These are phyloP conservation scores for Tuber aestivum DNA, from an alignment of 495 filamentous ascomycete genomes.

Conservation along the genomic window DNA sequence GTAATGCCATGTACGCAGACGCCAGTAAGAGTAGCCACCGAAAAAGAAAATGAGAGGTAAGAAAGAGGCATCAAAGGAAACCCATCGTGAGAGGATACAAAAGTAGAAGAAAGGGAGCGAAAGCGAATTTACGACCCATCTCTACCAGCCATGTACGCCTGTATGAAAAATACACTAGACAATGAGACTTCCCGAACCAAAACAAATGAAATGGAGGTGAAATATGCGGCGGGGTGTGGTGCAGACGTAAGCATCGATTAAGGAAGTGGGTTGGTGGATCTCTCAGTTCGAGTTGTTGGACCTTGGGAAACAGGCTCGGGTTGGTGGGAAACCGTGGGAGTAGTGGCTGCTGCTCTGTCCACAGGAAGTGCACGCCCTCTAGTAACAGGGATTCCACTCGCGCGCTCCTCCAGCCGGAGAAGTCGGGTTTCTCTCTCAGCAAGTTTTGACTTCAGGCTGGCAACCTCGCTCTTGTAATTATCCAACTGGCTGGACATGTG, in stretches of 20 bases:
- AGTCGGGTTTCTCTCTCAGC: conserved; percentile 54
- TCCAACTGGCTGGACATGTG: conserved; percentile 47
- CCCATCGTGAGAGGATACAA: background rate
- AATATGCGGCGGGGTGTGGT: background rate
- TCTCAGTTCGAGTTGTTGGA: background rate
- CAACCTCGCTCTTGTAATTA: conserved; percentile 43
- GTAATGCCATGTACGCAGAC: background rate
- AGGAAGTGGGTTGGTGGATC: background rate
- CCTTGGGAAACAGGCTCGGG: background rate
- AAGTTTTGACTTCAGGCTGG: conserved; percentile 43
- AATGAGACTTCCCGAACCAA: background rate
- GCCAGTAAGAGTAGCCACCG: background rate
- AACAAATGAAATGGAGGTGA: background rate
- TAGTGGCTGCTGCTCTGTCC: background rate
- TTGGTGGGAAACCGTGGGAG: background rate
- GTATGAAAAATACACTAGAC: background rate
- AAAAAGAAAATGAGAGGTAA: background rate
- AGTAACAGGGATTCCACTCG: background rate
- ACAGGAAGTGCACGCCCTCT: background rate
- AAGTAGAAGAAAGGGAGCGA: background rate
- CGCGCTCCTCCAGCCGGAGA: conserved; percentile 50
- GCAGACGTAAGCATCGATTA: background rate
- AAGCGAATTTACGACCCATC: background rate
- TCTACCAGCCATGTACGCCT: conserved; percentile 1
- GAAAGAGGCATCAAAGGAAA: background rate